Evolutionary conservation across 2,329 filamentous ascomycete genomes (phyloP).

Genomic region (Boeremia lycopersici): DNA sequence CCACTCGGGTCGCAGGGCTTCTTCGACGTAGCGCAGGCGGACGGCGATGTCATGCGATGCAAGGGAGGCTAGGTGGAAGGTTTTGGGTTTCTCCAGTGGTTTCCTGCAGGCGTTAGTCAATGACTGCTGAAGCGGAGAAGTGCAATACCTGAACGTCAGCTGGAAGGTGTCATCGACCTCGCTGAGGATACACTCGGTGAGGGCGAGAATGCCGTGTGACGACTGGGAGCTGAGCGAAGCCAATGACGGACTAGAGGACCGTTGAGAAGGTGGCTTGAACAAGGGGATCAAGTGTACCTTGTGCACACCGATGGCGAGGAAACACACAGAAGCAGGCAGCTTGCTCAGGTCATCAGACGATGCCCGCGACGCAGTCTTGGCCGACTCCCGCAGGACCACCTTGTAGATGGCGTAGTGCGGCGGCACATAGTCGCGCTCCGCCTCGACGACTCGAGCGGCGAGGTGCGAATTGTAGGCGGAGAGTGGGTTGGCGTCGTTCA

Average conservation of each 20-base stretch:
- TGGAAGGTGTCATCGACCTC: slow-evolving; percentile 70
- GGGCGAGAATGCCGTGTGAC: slow-evolving; percentile 67
- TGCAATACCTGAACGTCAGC: slow-evolving; percentile 63
- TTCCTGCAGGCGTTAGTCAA: slow-evolving; percentile 44
- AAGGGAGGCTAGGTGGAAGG: slow-evolving; percentile 67
- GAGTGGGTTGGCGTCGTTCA: slow-evolving; percentile 59
- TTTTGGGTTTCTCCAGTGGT: slow-evolving; percentile 61
- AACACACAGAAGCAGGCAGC: slow-evolving; percentile 67
- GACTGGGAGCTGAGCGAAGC: slow-evolving; percentile 56
- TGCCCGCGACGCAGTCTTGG: slow-evolving; percentile 61
- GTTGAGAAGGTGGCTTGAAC: slow-evolving; percentile 61
- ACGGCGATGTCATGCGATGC: slow-evolving; percentile 69
- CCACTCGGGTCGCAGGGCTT: slow-evolving; percentile 70
- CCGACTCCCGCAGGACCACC: slow-evolving; percentile 67
- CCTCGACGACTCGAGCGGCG: slow-evolving; percentile 66
- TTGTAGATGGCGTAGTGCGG: slow-evolving; percentile 71
- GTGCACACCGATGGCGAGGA: slow-evolving; percentile 71
- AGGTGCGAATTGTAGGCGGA: slow-evolving; percentile 67
- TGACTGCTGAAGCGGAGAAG: background rate
- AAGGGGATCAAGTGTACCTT: slow-evolving; percentile 72
- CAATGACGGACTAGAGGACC: slow-evolving; percentile 61
- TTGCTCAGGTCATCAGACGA: slow-evolving; percentile 72
- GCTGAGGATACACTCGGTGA: slow-evolving; percentile 65
- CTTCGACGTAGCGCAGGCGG: slow-evolving; percentile 65
- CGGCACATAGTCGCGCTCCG: slow-evolving; percentile 71